These are phyloP conservation scores for Neurospora crassa DNA, from an alignment of 2,329 filamentous ascomycete species.

Conservation along the genomic window DNA sequence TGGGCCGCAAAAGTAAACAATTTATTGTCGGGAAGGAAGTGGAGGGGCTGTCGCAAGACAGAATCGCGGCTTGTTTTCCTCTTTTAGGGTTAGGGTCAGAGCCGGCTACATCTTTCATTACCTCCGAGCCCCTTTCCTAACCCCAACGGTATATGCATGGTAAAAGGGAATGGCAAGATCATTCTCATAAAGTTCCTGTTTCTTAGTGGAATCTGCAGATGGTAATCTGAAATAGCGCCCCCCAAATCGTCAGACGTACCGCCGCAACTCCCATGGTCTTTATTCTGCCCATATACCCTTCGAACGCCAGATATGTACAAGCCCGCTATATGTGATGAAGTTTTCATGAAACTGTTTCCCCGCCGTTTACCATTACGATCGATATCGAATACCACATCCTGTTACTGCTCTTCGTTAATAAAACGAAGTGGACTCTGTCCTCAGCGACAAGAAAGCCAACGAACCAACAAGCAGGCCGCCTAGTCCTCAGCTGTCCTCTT, in stretches of 20 bases:
- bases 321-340: background rate
- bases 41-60: background rate
- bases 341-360: background rate
- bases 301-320: background rate
- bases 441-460: background rate
- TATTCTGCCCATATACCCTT: background rate
- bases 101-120: background rate
- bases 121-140: background rate
- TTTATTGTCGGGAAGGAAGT: background rate
- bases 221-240: background rate
- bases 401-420: background rate
- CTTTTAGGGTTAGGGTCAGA: background rate
- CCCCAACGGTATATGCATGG: background rate
- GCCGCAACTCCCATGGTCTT: background rate
- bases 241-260: background rate
- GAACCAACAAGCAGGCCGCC: background rate
- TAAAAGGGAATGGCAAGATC: background rate
- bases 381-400: background rate
- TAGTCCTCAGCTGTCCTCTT: conserved; percentile 28
- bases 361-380: background rate
- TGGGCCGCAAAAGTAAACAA: conserved; percentile 7
- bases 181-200: background rate
- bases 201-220: background rate
- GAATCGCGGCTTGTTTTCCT: background rate
- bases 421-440: background rate